Evolutionary conservation across 805 yeast species (phyloP).

Genomic region (Candida nanaspora): DNA sequence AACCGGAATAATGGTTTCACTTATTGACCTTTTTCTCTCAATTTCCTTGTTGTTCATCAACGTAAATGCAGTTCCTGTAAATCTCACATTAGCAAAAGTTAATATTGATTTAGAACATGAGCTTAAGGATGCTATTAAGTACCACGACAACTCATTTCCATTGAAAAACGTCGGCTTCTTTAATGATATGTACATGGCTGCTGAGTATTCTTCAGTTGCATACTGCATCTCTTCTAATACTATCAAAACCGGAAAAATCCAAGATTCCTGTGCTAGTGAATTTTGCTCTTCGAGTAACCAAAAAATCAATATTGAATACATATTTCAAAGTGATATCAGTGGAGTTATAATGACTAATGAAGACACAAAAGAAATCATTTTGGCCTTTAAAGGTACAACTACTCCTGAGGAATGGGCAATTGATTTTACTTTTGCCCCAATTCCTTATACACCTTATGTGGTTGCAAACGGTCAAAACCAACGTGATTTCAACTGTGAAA

Average conservation of each 20-base stretch:
- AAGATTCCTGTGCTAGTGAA: conserved; percentile 27
- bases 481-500: conserved; percentile 30
- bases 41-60: too few relatives aligned
- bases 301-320: conserved; percentile 25
- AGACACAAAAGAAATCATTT: conserved; percentile 31
- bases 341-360: conserved; percentile 50
- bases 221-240: conserved; percentile 25
- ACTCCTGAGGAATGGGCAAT: conserved; percentile 55
- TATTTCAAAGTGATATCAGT: conserved; percentile 42
- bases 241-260: conserved; percentile 16
- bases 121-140: too few relatives aligned
- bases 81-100: too few relatives aligned
- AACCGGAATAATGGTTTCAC: too few relatives aligned
- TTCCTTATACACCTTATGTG: conserved; percentile 36
- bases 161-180: background rate
- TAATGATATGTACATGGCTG: conserved; percentile 19
- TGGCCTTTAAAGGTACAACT: conserved; percentile 60
- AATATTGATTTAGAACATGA: too few relatives aligned
- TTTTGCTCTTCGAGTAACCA: conserved; percentile 21
- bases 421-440: conserved; percentile 44
- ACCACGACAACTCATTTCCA: background rate
- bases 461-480: conserved; percentile 13
- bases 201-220: conserved; percentile 26
- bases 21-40: too few relatives aligned
- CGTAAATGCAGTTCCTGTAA: too few relatives aligned